These are phyloP conservation scores for Bimuria novae-zelandiae DNA, from an alignment of 2,329 filamentous ascomycete genomes.

Conservation along the genomic window DNA sequence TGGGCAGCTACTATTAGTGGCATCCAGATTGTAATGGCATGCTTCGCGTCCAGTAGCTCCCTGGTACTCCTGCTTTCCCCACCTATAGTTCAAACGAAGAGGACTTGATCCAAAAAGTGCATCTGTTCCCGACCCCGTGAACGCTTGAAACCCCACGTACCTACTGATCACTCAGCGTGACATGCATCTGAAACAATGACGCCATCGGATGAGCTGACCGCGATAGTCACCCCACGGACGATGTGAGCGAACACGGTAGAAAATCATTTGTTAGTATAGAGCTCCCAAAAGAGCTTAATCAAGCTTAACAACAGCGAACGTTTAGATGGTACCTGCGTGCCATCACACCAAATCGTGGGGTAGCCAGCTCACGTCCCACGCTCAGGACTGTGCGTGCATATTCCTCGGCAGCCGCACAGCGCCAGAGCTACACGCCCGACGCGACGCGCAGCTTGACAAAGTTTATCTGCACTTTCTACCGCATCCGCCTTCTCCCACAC, in stretches of 20 bases:
- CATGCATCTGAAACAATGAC: constrained; percentile 41
- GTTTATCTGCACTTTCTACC: background rate
- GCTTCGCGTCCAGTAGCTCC: constrained; percentile 17
- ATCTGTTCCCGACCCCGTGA: constrained; percentile 14
- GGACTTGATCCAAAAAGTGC: constrained; percentile 16
- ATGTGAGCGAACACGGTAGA: too few relatives aligned
- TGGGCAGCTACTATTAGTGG: constrained; percentile 5
- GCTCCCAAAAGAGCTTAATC: too few relatives aligned
- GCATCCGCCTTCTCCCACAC: too few relatives aligned
- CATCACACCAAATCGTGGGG: background rate
- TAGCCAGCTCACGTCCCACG: background rate
- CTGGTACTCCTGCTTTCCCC: background rate
- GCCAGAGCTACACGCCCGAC: background rate
- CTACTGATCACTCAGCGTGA: constrained; percentile 29
- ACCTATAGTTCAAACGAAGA: constrained; percentile 25
- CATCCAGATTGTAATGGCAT: background rate
- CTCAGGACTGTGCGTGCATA: background rate
- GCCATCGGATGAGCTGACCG: constrained; percentile 32
- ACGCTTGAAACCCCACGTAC: background rate
- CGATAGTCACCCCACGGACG: constrained; percentile 12
- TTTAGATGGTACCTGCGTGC: background rate
- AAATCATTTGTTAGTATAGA: too few relatives aligned
- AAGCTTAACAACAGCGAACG: too few relatives aligned
- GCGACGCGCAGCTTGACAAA: background rate
- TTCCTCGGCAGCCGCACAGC: background rate